A percentile compares a stretch with the other conserved stretches of the same genome.
phyloP scores from a whole-genome alignment of 2,329 filamentous ascomycete genomes.

The Macrophomina tecta region DNA sequence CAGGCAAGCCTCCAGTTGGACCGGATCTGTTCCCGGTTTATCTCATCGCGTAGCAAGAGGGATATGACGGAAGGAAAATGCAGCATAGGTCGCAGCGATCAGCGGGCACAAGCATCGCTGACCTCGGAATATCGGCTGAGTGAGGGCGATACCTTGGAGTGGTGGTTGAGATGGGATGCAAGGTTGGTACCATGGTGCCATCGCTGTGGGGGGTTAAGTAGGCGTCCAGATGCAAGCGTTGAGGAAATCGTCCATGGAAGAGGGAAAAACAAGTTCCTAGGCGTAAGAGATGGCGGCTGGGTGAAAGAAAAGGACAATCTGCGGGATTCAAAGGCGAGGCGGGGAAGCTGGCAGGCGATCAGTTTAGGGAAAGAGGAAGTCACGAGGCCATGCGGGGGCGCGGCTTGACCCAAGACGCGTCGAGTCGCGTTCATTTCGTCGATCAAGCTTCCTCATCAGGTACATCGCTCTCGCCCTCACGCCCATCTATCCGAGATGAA shows the following conservation, averaged over 20 bases:
- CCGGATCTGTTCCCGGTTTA: neutral
- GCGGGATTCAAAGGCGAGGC: neutral
- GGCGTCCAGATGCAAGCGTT: no score
- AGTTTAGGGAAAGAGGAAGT: slow-evolving; percentile 10
- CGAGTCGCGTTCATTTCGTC: slow-evolving; percentile 6
- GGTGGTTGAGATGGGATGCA: neutral
- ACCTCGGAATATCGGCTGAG: slow-evolving; percentile 5
- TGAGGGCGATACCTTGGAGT: slow-evolving; percentile 5
- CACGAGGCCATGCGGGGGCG: slow-evolving; percentile 13
- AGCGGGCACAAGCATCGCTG: slow-evolving; percentile 1
- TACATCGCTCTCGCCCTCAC: neutral
- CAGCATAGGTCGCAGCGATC: neutral
- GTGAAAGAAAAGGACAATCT: neutral
- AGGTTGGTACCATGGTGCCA: neutral
- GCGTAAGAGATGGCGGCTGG: neutral
- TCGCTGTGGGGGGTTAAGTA: no score
- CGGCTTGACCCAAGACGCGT: neutral
- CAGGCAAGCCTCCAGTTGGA: slow-evolving; percentile 9
- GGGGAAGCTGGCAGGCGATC: slow-evolving; percentile 14
- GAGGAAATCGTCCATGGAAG: neutral
- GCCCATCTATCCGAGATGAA: slow-evolving; percentile 46
- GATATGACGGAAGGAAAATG: neutral
- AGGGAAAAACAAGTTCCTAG: neutral
- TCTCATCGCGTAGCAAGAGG: neutral
- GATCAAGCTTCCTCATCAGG: slow-evolving; percentile 17